phyloP scores from a whole-genome alignment of 2,329 filamentous ascomycete genomes.

The Berkeleyomyces basicola region DNA sequence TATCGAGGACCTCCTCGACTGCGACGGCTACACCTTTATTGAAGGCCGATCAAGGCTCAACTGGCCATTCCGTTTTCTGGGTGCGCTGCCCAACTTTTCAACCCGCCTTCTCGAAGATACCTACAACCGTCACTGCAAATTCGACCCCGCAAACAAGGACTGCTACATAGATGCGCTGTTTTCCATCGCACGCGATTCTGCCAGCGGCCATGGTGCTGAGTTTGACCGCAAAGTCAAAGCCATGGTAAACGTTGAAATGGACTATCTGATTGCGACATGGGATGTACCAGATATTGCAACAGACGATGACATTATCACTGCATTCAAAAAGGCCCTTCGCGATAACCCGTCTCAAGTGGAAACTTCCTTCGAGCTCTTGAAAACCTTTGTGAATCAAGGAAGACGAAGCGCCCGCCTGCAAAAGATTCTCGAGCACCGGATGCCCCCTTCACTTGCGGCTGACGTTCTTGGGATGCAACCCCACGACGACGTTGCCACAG shows the following conservation, averaged over 20 bases:
- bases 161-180: slow-evolving; percentile 15
- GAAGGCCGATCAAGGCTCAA: slow-evolving; percentile 8
- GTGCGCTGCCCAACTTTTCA: slow-evolving; percentile 22
- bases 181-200: slow-evolving; percentile 10
- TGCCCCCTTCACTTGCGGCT: slow-evolving; percentile 12
- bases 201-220: slow-evolving; percentile 9
- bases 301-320: slow-evolving; percentile 16
- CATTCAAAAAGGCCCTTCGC: slow-evolving; percentile 15
- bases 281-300: slow-evolving; percentile 15
- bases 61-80: slow-evolving; percentile 18
- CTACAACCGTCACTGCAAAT: slow-evolving; percentile 10
- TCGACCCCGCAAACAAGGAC: slow-evolving; percentile 9
- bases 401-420: slow-evolving; percentile 14
- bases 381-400: slow-evolving; percentile 15
- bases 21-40: slow-evolving; percentile 20
- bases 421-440: slow-evolving; percentile 8
- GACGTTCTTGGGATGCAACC: slow-evolving; percentile 10
- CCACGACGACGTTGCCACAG: slow-evolving; percentile 3
- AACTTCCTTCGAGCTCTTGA: slow-evolving; percentile 15
- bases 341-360: slow-evolving; percentile 16
- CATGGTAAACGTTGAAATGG: slow-evolving; percentile 11
- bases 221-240: slow-evolving; percentile 13
- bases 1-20: slow-evolving; percentile 18
- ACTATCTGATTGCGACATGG: slow-evolving; percentile 15
- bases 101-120: slow-evolving; percentile 14